Evolutionary conservation across 768 basidiomycete species (phyloP), one percentile per base, ranked within the genome.

Genomic region (Tephrocybe rancida): DNA sequence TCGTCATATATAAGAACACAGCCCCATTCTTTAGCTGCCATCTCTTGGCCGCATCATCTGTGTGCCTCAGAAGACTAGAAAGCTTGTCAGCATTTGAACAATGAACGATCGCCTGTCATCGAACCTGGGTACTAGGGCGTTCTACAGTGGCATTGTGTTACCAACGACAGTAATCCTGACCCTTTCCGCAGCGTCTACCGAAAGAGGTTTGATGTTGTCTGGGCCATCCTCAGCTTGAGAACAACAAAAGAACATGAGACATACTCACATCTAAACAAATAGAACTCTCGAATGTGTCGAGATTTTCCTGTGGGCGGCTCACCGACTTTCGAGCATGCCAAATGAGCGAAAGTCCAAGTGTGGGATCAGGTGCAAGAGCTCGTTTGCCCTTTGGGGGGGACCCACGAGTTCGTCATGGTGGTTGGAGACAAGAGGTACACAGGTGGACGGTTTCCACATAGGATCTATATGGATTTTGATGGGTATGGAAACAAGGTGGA

Each of bases 1-100:
- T 89, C 88, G 64, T 93, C 90, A 61, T 86, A 92, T 41, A 92
- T 86, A 35, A 93, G 74, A 6, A 92, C 82, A 58, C 90, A 93
- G 47, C 91, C 88, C 60, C 77, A 77, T 42, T 90, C 87, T 64
- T 83, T 87, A 6, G 85, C 78, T 1, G 79, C 68, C 14, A 72
- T 72, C 61, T 88, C 88, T 7, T 63, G 61, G 3, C 89, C 90
- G 34, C 68, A 71, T 61, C 84, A 91, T 32, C 80, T 61, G 60
- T 84, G 77, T 11, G 65, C 76, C 53, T 87, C 83, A 16, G 76
- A 78, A 2, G 72, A 64, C 85, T 86, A 61, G 18, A 19, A 29
- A 38, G 14, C 54, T 48, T 35, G 34, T 50, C 50, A 48, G 39
- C 34, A 50, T 34, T 48, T 48, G 16, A 46, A 22, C 21, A 14